Evolutionary conservation across 306 rosid genomes (phyloP), one percentile per base, ranked within the genome.

Genomic region (Vigna angularis): DNA sequence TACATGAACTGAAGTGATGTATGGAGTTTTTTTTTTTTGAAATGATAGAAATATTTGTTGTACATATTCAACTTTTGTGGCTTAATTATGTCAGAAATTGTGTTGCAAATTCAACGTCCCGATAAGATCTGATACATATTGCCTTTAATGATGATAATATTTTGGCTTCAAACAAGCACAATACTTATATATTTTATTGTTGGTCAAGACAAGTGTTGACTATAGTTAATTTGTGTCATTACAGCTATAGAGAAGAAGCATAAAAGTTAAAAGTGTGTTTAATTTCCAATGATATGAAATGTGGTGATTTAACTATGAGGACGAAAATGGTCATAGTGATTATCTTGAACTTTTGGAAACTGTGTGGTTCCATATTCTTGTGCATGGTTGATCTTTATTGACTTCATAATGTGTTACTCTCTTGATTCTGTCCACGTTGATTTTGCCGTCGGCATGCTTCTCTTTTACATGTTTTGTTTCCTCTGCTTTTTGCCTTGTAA

Each of bases 341-440:
- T 38, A 75, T 32, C 14, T 55, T 28, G 8, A 49, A 76, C 80
- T 63, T 75, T 64, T 74, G 36, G n/a, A 49, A 49, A 75, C 32
- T 24, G 53, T 38, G 58, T 26, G 64, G 38, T 17, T 36, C 44
- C 65, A 77, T 45, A 45, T 56, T 47, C 34, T 65, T 56, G 9
- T 65, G 65, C 79, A 55, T 48, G 32, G 56, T 28, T 48, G 8
- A 56, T 81, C 42, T 72, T 57, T 81, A 79, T 89, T 85, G 79
- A 85, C 84, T 70, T 62, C 40, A 70, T 57, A 44, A 74, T 55
- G 28, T 72, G 48, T 66, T 65, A 66, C 49, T 72, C 74, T 78
- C 73, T 82, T 59, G 73, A 78, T 49, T 49, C 61, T 38, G 20
- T 73, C 79, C 66, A 78, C 74, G 79, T 72, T 71, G 74, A 74